A percentile compares a stretch with the other conserved stretches of the same genome.
Evolutionary conservation across 2,329 filamentous ascomycete genomes (phyloP).

Genomic region (Annulohypoxylon truncatum): DNA sequence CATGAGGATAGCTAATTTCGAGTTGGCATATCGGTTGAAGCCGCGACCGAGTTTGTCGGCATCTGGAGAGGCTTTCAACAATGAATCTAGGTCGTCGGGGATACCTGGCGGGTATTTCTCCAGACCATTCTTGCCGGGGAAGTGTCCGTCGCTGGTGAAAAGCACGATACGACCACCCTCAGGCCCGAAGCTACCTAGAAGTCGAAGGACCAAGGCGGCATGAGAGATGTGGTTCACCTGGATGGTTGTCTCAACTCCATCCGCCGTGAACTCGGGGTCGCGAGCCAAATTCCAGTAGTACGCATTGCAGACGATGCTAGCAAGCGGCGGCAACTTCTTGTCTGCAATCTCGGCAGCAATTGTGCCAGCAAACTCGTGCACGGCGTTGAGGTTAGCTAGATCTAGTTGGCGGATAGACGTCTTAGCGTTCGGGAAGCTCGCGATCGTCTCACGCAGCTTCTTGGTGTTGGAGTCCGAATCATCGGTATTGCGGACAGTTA

Average conservation of each 20-base stretch:
- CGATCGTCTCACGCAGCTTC: conserved; percentile 43
- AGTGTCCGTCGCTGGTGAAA: conserved; percentile 52
- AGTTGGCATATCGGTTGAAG: conserved; percentile 57
- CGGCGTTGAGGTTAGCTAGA: conserved; percentile 50
- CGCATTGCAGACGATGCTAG: conserved; percentile 56
- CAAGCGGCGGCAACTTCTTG: conserved; percentile 49
- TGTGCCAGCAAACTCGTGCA: conserved; percentile 50
- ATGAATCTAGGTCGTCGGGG: conserved; percentile 51
- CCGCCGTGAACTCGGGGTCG: conserved; percentile 50
- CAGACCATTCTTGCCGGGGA: conserved; percentile 54
- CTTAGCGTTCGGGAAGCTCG: conserved; percentile 53
- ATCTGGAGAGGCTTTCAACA: conserved; percentile 52
- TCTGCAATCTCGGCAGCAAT: conserved; percentile 47
- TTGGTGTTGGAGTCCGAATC: conserved; percentile 48
- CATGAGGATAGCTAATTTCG: conserved; percentile 55
- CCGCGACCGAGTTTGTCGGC: conserved; percentile 53
- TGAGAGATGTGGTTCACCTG: conserved; percentile 56
- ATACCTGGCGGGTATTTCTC: conserved; percentile 53
- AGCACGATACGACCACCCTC: conserved; percentile 54
- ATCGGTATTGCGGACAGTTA: conserved; percentile 51
- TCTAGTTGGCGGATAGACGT: conserved; percentile 52
- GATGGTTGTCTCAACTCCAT: conserved; percentile 55
- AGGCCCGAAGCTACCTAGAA: conserved; percentile 72
- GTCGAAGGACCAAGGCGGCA: conserved; percentile 52
- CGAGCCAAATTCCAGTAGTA: conserved; percentile 53